Base-by-base conservation (phyloP, 1,139 yeast genomes). In the Saccharomycopsis hybrid region DNA sequence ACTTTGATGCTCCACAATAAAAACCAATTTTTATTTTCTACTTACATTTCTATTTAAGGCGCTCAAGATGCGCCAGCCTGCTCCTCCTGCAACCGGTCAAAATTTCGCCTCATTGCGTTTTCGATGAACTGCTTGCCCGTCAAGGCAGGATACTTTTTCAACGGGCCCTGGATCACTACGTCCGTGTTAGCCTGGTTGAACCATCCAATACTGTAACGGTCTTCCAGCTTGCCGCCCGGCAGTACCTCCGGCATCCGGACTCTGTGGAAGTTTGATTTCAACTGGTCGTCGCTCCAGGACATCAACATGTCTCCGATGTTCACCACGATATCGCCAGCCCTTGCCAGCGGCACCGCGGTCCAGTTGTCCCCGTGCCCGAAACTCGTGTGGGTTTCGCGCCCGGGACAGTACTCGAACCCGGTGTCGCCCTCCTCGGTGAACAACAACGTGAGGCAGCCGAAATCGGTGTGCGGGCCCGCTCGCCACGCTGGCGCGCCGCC, bases 251-350 rank as follows among this genome's bases (percentile, higher is more conserved):
- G 65, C 3, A 58, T 51, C 53, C 65, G 57, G 32, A 64, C 68
- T 47, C 68, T 56, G 50, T 64, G 67, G 51, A 62, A 64, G 47
- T 62, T 64, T 3, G 65, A 62, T 49, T 64, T 64, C 41, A 63
- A 54, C 30, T 51, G 54, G 48, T 64, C 67, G 49, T 64, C 67
- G 4, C 63, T 58, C 67, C 68, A 64, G 18, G 66, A 62, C 67
- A 64, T 64, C 41, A 64, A 51, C 67, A 64, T 64, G 46, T 64
- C 67, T 2, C 67, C 67, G 40, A 64, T 64, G 44, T 64, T 64
- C 41, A 64, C 60, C n/a, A 64, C 66, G 43, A 64, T 63, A n/a
- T 64, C 64, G 2, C 67, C 67, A 8, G 66, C 61, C 3, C 33
- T 51, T 7, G 67, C 59, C n/a, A n/a, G n/a, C 33, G 61, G 62